These are phyloP conservation scores for Talaromyces thailandensis DNA, from an alignment of 495 filamentous ascomycete species.

Conservation along the genomic window DNA sequence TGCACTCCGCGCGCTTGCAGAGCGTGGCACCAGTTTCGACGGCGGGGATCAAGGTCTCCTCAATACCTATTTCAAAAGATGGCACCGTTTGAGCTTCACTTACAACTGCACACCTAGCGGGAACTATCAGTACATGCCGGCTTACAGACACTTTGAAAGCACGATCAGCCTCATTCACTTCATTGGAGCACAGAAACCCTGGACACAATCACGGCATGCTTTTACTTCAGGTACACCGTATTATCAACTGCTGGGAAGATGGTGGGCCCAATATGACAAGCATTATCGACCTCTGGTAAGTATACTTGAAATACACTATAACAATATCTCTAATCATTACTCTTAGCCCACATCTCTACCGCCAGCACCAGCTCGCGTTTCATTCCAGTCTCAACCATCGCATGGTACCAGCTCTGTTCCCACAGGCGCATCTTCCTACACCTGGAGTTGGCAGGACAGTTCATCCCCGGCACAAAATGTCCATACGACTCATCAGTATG, in stretches of 20 bases:
- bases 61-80: conserved; percentile 87
- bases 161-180: conserved; percentile 86
- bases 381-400: not conserved
- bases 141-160: conserved; percentile 85
- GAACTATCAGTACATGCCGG: conserved; percentile 91
- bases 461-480: not conserved
- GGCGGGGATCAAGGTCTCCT: conserved; percentile 94
- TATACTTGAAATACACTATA: conserved; percentile 4
- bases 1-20: conserved; percentile 72
- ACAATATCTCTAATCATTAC: not conserved
- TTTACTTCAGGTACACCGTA: conserved; percentile 54
- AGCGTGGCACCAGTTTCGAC: conserved; percentile 86
- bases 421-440: not conserved
- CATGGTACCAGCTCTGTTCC: not conserved
- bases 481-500: not conserved
- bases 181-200: conserved; percentile 87
- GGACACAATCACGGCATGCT: conserved; percentile 59
- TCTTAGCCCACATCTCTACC: not conserved
- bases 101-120: conserved; percentile 96
- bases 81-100: conserved; percentile 82
- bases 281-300: conserved; percentile 59
- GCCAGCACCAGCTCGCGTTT: not conserved
- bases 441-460: not conserved
- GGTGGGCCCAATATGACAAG: conserved; percentile 89
- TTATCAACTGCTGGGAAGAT: conserved; percentile 69